Evolutionary conservation across 1,284 basidiomycete species (phyloP).

Genomic region (Stereum hirsutum): DNA sequence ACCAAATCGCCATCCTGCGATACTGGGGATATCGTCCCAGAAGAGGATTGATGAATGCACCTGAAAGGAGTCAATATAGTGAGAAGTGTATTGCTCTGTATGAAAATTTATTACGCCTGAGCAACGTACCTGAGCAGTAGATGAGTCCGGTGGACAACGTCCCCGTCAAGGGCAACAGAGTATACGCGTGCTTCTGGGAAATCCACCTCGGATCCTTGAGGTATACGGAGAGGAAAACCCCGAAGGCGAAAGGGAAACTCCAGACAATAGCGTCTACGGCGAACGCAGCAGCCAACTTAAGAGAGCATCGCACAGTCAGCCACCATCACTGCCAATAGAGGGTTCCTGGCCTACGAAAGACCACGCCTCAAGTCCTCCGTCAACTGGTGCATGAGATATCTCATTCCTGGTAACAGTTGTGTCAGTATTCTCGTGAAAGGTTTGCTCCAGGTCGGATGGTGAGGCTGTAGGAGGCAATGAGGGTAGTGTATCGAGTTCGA

Average conservation of each 20-base stretch:
- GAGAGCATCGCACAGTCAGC: too few relatives aligned
- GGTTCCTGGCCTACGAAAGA: constrained; percentile 14
- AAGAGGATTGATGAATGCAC: constrained; percentile 18
- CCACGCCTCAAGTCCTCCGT: constrained; percentile 20
- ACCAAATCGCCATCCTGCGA: constrained; percentile 20
- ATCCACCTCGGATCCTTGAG: constrained; percentile 17
- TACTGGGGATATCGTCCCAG: constrained; percentile 21
- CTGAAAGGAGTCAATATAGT: constrained; percentile 7
- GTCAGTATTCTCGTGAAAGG: too few relatives aligned
- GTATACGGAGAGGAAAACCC: constrained; percentile 24
- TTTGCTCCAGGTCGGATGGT: too few relatives aligned
- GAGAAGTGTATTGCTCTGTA: not conserved
- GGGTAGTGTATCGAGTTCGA: too few relatives aligned
- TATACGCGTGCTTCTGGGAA: constrained; percentile 15
- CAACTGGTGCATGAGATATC: too few relatives aligned
- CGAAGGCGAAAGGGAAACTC: constrained; percentile 27
- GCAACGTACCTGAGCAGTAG: constrained; percentile 23
- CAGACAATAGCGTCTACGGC: constrained; percentile 30
- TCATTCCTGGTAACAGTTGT: too few relatives aligned
- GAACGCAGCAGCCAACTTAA: constrained; percentile 22
- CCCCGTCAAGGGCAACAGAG: constrained; percentile 24
- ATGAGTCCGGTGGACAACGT: constrained; percentile 24
- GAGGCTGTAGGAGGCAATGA: too few relatives aligned
- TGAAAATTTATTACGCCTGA: too few relatives aligned
- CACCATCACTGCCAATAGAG: not conserved